These are phyloP conservation scores for Alternaria burnsii DNA, from an alignment of 2,329 filamentous ascomycete genomes.

Conservation along the genomic window DNA sequence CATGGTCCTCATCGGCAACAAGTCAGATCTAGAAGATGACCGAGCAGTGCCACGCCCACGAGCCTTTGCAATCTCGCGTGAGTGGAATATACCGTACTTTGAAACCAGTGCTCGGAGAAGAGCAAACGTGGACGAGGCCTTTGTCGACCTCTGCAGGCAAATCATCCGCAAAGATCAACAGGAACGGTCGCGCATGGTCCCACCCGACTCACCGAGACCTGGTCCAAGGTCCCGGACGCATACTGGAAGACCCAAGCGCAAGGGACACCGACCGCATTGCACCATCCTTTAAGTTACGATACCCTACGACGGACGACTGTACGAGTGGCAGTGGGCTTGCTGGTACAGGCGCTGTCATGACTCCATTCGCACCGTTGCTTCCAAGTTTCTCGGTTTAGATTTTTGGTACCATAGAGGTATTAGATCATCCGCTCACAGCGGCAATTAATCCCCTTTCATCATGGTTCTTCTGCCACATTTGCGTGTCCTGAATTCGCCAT, in stretches of 20 bases:
- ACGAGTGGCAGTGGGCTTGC: slow-evolving; percentile 31
- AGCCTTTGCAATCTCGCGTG: slow-evolving; percentile 84
- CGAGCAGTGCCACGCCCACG: slow-evolving; percentile 78
- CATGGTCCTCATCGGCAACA: slow-evolving; percentile 92
- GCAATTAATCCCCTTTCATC: slow-evolving; percentile 25
- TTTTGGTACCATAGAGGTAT: slow-evolving; percentile 28
- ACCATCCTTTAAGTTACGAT: slow-evolving; percentile 40
- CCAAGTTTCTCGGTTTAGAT: slow-evolving; percentile 12
- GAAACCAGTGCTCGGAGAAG: slow-evolving; percentile 84
- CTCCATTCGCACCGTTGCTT: slow-evolving; percentile 15
- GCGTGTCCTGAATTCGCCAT: slow-evolving; percentile 14
- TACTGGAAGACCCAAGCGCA: slow-evolving; percentile 17
- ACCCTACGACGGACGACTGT: slow-evolving; percentile 27
- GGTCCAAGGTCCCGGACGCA: slow-evolving; percentile 18
- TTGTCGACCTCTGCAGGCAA: slow-evolving; percentile 83
- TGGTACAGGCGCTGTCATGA: slow-evolving; percentile 31
- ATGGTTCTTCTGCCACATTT: background rate
- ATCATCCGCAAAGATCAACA: slow-evolving; percentile 78
- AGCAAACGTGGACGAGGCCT: slow-evolving; percentile 91
- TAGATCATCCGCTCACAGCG: slow-evolving; percentile 32
- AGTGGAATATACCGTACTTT: slow-evolving; percentile 90
- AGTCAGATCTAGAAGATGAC: slow-evolving; percentile 88
- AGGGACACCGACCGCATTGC: slow-evolving; percentile 35
- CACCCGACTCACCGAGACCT: slow-evolving; percentile 25
- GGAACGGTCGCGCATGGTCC: slow-evolving; percentile 29